Evolutionary conservation across 2,329 filamentous ascomycete genomes (phyloP).

Genomic region (Sclerotinia trifoliorum): DNA sequence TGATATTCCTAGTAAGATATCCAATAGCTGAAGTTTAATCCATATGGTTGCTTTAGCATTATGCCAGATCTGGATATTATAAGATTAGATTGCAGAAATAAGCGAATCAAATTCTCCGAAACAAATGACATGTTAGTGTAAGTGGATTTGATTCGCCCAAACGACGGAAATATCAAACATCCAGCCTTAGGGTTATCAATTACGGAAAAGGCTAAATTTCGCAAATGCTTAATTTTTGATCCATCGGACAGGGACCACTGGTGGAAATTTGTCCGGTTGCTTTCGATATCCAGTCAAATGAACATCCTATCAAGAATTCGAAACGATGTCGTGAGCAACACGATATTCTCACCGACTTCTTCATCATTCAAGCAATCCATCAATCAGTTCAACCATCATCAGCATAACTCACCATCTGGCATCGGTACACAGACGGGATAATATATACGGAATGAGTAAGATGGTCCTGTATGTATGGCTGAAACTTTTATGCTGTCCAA

Average conservation of each 20-base stretch:
- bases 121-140: neutral
- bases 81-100: constrained; percentile 9
- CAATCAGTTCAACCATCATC: neutral
- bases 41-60: neutral
- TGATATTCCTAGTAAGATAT: neutral
- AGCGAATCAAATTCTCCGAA: neutral
- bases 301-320: neutral
- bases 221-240: neutral
- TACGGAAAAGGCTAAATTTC: neutral
- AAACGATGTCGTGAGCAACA: neutral
- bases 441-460: neutral
- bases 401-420: neutral
- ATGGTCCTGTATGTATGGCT: neutral
- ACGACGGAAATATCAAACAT: neutral
- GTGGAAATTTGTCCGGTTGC: too few species aligned
- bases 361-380: neutral
- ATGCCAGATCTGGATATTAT: neutral
- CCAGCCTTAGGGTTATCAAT: constrained; percentile 7
- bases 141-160: constrained; percentile 3
- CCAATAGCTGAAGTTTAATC: neutral
- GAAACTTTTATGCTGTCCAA: constrained; percentile 11
- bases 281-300: neutral
- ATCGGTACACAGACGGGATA: neutral
- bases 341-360: neutral
- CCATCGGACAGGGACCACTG: too few species aligned